phyloP scores from a whole-genome alignment of 108 stramenopile genomes.

The Thalassiosira profunda region DNA sequence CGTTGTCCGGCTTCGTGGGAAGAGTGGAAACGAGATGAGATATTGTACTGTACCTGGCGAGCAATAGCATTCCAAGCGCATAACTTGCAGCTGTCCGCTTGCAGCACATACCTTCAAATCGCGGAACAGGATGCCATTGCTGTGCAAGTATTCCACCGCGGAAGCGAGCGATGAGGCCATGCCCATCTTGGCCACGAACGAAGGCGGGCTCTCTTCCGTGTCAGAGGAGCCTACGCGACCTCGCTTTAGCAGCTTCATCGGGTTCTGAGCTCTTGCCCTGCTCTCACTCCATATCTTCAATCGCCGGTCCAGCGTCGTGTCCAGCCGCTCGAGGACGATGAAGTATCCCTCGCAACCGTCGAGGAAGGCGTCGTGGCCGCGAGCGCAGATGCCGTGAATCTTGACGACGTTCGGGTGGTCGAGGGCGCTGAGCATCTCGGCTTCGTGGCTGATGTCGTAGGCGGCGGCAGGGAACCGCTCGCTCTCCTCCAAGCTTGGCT shows the following conservation, averaged over 20 bases:
- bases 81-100: too few species aligned
- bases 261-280: too few species aligned
- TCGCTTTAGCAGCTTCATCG: too few species aligned
- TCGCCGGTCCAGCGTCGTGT: constrained; percentile 73
- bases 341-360: constrained; percentile 55
- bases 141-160: constrained; percentile 84
- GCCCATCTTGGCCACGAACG: constrained; percentile 61
- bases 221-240: too few species aligned
- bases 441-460: neutral
- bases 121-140: constrained; percentile 73
- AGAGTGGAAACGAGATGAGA: too few species aligned
- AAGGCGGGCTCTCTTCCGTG: too few species aligned
- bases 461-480: neutral
- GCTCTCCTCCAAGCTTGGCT: neutral
- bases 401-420: neutral
- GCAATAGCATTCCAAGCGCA: too few species aligned
- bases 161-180: constrained; percentile 48
- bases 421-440: neutral
- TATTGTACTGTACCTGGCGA: too few species aligned
- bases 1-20: constrained; percentile 1
- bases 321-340: constrained; percentile 79
- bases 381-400: constrained; percentile 1
- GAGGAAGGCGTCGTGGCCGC: constrained; percentile 1
- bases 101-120: too few species aligned
- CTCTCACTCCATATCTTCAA: constrained; percentile 71